Percentiles rank a stretch among this genome's conserved stretches.
phyloP scores from a whole-genome alignment of 306 rosid species.

The Canavalia gladiata region DNA sequence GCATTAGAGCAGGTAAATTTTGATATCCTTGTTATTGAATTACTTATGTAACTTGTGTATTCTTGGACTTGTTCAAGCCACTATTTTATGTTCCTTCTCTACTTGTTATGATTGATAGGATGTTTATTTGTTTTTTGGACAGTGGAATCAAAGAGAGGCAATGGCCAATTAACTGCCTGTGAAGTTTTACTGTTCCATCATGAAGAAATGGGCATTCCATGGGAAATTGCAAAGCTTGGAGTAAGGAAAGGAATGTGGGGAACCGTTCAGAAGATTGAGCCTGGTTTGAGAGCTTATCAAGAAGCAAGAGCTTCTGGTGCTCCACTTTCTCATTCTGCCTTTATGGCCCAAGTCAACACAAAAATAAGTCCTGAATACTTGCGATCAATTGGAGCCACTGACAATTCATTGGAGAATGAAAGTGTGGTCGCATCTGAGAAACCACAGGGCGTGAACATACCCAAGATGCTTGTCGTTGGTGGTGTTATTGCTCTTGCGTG shows the following conservation, averaged over 20 bases:
- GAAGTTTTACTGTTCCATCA: constrained; percentile 93
- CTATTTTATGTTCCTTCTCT: background rate
- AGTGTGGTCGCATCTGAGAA: constrained; percentile 52
- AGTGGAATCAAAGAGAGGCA: constrained; percentile 79
- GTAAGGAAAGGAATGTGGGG: constrained; percentile 97
- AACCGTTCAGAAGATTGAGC: constrained; percentile 88
- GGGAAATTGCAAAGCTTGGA: constrained; percentile 98
- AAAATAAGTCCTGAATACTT: constrained; percentile 68
- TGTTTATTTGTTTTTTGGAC: constrained; percentile 21
- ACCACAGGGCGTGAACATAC: constrained; percentile 65
- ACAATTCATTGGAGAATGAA: constrained; percentile 48
- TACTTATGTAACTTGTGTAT: background rate
- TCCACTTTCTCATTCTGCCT: constrained; percentile 73
- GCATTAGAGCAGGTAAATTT: constrained; percentile 69
- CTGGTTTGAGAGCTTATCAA: constrained; percentile 85
- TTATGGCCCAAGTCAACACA: constrained; percentile 61
- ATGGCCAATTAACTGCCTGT: constrained; percentile 76
- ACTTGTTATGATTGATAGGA: constrained; percentile 30
- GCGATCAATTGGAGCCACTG: constrained; percentile 59
- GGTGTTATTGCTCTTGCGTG: constrained; percentile 90
- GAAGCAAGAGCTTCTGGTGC: constrained; percentile 69
- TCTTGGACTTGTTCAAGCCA: background rate
- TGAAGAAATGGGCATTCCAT: constrained; percentile 99
- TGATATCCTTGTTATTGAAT: background rate
- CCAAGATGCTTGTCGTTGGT: constrained; percentile 70